Evolutionary conservation across 768 basidiomycete species (phyloP).

Genomic region (Tulasnella sp.): DNA sequence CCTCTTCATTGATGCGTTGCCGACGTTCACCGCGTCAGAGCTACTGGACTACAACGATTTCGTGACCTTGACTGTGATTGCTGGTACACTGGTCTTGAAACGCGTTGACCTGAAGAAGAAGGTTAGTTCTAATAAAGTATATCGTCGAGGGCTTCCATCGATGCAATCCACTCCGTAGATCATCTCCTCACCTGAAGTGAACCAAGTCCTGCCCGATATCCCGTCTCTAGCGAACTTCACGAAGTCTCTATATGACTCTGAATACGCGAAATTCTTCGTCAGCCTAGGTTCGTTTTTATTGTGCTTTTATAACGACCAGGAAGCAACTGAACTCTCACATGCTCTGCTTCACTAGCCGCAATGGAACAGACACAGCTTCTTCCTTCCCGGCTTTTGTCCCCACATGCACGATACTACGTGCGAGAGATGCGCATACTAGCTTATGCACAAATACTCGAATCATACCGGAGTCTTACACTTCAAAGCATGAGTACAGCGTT

Average conservation of each 20-base stretch:
- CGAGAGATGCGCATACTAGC: constrained; percentile 95
- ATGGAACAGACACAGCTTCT: constrained; percentile 81
- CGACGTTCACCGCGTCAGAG: constrained; percentile 90
- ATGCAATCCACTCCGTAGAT: constrained; percentile 37
- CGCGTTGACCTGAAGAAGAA: constrained; percentile 87
- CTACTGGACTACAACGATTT: constrained; percentile 82
- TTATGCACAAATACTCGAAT: constrained; percentile 84
- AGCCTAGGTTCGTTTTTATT: constrained; percentile 52
- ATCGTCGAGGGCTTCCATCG: neutral
- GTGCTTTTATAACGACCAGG: neutral
- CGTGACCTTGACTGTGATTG: constrained; percentile 71
- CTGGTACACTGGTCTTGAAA: constrained; percentile 62
- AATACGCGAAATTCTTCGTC: constrained; percentile 89
- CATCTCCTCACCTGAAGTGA: constrained; percentile 78
- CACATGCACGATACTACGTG: constrained; percentile 80
- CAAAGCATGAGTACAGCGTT: constrained; percentile 78
- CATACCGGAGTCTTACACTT: constrained; percentile 79
- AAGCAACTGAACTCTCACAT: too few species aligned
- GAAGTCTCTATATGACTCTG: constrained; percentile 81
- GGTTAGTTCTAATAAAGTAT: constrained; percentile 30
- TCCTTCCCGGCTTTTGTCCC: constrained; percentile 75
- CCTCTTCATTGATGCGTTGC: constrained; percentile 80
- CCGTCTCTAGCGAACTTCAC: constrained; percentile 74
- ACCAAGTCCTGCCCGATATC: constrained; percentile 67
- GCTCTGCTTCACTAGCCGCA: too few species aligned